Percentiles rank a stretch among this genome's conserved stretches.
Conservation (phyloP, 345 rosid genomes). For the Heritiera littoralis region DNA sequence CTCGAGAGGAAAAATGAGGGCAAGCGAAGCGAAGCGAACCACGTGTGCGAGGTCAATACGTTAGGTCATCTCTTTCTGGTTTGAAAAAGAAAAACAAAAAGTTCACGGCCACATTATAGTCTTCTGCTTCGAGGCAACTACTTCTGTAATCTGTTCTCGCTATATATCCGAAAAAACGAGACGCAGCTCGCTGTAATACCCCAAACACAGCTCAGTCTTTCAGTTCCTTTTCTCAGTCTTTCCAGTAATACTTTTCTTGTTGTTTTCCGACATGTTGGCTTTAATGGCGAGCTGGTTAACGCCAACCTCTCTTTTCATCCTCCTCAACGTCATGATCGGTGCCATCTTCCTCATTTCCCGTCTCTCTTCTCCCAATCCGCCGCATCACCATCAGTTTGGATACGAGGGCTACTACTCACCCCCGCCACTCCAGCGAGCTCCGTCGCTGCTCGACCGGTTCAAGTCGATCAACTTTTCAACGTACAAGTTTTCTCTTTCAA, state of each 20-base stretch:
- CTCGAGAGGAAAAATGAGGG: too few species aligned
- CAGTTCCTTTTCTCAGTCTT: background rate
- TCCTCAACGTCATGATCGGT: slow-evolving; percentile 39
- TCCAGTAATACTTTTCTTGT: background rate
- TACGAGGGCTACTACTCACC: slow-evolving; percentile 18
- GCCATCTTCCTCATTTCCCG: slow-evolving; percentile 37
- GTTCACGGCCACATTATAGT: too few species aligned
- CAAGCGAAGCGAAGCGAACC: too few species aligned
- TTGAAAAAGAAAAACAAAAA: too few species aligned
- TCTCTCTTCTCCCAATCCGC: background rate
- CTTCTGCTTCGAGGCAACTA: too few species aligned
- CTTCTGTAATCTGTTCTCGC: background rate
- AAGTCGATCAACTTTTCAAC: slow-evolving; percentile 47
- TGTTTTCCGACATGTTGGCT: background rate
- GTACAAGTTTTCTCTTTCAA: slow-evolving; percentile 34
- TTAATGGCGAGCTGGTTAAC: slow-evolving; percentile 39
- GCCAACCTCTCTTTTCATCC: slow-evolving; percentile 45
- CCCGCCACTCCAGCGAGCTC: slow-evolving; percentile 42
- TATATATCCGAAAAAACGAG: too few species aligned
- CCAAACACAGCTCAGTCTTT: background rate
- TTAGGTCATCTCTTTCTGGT: too few species aligned
- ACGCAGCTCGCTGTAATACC: too few species aligned
- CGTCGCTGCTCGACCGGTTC: slow-evolving; percentile 54
- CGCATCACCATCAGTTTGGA: slow-evolving; percentile 23
- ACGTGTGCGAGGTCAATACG: too few species aligned